Base-by-base conservation (phyloP, 257 asterid genomes). In the Craterostigma plantagineum region DNA sequence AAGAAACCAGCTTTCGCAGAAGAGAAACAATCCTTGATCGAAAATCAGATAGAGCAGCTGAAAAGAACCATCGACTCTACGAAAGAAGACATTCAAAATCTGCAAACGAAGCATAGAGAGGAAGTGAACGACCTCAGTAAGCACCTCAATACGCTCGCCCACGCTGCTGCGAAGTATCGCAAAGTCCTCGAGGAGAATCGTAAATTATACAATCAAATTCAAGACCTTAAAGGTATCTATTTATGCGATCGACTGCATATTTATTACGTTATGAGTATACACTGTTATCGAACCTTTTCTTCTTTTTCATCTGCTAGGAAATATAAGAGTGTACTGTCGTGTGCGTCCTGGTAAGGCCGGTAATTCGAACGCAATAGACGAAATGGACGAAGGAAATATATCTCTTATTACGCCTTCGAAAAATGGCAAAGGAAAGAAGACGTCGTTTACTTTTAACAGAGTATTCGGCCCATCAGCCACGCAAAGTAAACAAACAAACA, bases 181-280 rank as follows among this genome's bases (percentile, higher is more conserved):
- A 76, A 60, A 71, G 79, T 79, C 61, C 63, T 83, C 3, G 91
- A 79, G 60, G 95, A 83, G 66, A 83, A 83, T 13, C 62, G 91
- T 30, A 83, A 83, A 62, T 67, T 83, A 38, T 83, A 83, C 71
- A 83, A 83, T 71, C 73, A 62, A 67, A 86, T 83, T 53, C 95
- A 79, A 65, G 95, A 83, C 63, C 86, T 83, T 41, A 83, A 76
- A 76, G 95, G 95, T 83, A 48, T 61, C 50, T 9, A 16, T 15
- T 10, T 15, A 41, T 14, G 45, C 45, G 10, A 15, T 8, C 11
- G 40, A 36, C 1, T 12, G 12, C 11, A 36, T 2, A 9, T 9
- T 36, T 12, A 2, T 9, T 3, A 9, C n/a, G n/a, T n/a, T 10
- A 12, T 9, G 12, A n/a, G n/a, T n/a, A n/a, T 36, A 9, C 8